Evolutionary conservation across 805 yeast species (phyloP).

Genomic region (Myxozyma monticola): DNA sequence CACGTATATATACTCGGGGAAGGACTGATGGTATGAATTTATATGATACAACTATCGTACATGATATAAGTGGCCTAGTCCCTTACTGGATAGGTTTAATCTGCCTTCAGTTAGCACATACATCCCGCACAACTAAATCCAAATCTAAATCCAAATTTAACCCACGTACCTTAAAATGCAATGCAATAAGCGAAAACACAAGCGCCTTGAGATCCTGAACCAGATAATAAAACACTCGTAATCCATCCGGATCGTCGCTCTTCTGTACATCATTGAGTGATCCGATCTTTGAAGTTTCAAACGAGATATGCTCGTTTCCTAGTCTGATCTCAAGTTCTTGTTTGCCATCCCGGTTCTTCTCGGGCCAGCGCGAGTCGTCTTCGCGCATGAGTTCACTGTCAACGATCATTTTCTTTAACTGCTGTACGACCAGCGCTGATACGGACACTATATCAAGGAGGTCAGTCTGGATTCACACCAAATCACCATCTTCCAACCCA

Average conservation of each 20-base stretch:
- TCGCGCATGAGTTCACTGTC: conserved; percentile 47
- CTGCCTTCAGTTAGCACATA: conserved; percentile 1
- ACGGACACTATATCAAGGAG: conserved; percentile 35
- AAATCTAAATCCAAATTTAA: not conserved
- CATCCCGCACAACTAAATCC: not conserved
- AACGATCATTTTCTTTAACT: conserved; percentile 40
- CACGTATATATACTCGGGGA: not conserved
- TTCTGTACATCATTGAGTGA: conserved; percentile 44
- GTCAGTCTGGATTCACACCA: too few relatives aligned
- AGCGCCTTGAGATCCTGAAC: conserved; percentile 48
- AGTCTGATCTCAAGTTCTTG: conserved; percentile 45
- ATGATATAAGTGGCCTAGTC: not conserved
- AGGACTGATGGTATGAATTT: not conserved
- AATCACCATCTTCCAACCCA: too few relatives aligned
- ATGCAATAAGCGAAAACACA: conserved; percentile 44
- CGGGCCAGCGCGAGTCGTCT: conserved; percentile 47
- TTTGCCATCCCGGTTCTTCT: conserved; percentile 43
- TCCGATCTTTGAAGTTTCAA: conserved; percentile 45
- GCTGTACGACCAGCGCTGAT: conserved; percentile 41
- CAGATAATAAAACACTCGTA: conserved; percentile 47
- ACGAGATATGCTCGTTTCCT: conserved; percentile 41
- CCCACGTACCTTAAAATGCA: conserved; percentile 46
- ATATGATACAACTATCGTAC: conserved; percentile 1
- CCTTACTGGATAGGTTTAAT: conserved; percentile 20
- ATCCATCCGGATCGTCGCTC: conserved; percentile 48